phyloP scores from a whole-genome alignment of 768 basidiomycete genomes.

The Suillus lakei region DNA sequence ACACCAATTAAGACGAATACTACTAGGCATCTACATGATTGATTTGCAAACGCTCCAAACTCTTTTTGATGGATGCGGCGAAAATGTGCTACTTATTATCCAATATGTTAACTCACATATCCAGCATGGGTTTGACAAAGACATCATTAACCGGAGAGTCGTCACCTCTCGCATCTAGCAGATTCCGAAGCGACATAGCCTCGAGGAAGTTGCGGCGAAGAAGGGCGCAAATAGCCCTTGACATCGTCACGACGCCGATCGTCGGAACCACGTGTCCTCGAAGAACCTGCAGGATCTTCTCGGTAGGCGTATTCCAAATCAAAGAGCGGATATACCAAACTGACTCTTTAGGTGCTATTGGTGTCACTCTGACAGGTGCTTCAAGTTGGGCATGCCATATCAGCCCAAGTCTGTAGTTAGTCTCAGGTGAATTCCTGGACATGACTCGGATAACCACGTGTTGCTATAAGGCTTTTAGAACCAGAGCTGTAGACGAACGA shows the following conservation, averaged over 20 bases:
- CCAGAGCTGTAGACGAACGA: too few relatives aligned
- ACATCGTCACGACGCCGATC: conserved; percentile 60
- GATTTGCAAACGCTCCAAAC: conserved; percentile 64
- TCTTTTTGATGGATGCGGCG: conserved; percentile 57
- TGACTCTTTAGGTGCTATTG: conserved; percentile 39
- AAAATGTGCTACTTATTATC: conserved; percentile 62
- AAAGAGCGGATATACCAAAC: neutral
- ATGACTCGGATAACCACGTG: too few relatives aligned
- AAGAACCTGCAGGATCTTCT: conserved; percentile 57
- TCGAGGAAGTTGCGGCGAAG: conserved; percentile 59
- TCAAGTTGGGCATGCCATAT: conserved; percentile 61
- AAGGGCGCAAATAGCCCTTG: conserved; percentile 57
- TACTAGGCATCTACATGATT: conserved; percentile 80
- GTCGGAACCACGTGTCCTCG: conserved; percentile 55
- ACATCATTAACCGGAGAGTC: conserved; percentile 41
- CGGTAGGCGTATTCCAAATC: conserved; percentile 34
- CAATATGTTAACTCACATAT: conserved; percentile 19
- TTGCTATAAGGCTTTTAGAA: too few relatives aligned
- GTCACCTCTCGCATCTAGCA: conserved; percentile 6
- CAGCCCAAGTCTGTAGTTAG: conserved; percentile 48
- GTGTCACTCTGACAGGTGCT: conserved; percentile 56
- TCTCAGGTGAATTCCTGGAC: conserved; percentile 33
- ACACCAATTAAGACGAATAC: conserved; percentile 42
- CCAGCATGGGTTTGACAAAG: conserved; percentile 35
- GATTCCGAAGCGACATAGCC: conserved; percentile 33